Percentiles rank a stretch among this genome's conserved stretches.
These are phyloP conservation scores for Lipomyces kockii DNA, from an alignment of 805 yeast species.

Conservation along the genomic window DNA sequence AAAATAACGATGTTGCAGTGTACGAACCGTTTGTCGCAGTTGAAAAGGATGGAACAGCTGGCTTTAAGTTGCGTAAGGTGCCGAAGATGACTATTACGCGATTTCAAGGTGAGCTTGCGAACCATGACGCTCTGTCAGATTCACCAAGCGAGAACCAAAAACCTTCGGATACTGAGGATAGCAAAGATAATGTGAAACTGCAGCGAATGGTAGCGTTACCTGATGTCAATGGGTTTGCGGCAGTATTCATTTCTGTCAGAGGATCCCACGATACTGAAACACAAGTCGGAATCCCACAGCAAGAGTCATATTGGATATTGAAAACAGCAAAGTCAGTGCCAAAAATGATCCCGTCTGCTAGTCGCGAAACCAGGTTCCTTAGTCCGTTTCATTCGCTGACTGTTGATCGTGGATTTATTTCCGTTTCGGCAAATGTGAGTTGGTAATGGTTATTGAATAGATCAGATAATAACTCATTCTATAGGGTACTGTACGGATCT, in stretches of 20 bases:
- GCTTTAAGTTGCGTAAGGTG: conserved; percentile 48
- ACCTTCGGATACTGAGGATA: neutral
- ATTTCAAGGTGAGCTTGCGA: conserved; percentile 43
- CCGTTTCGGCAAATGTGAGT: conserved; percentile 58
- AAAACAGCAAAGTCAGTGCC: conserved; percentile 69
- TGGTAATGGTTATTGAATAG: conserved; percentile 65
- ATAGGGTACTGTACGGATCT: conserved; percentile 41
- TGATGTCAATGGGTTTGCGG: conserved; percentile 60
- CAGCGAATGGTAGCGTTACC: conserved; percentile 57
- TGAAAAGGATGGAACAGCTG: neutral
- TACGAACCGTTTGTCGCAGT: conserved; percentile 61
- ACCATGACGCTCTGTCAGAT: neutral
- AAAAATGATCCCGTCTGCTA: conserved; percentile 67
- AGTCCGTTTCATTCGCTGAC: conserved; percentile 54
- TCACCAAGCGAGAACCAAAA: neutral
- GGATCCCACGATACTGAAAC: neutral
- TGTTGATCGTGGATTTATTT: conserved; percentile 60
- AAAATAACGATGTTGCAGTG: conserved; percentile 77
- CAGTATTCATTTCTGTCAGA: conserved; percentile 60
- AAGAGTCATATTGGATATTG: conserved; percentile 66
- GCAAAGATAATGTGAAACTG: neutral
- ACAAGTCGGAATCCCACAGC: neutral
- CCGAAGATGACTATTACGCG: conserved; percentile 56
- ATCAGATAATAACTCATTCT: neutral
- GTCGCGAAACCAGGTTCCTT: conserved; percentile 53